Evolutionary conservation across 225 moss, liverwort and hornwort species (phyloP).

Genomic region (Bryoerythrophyllum caledonicum): DNA sequence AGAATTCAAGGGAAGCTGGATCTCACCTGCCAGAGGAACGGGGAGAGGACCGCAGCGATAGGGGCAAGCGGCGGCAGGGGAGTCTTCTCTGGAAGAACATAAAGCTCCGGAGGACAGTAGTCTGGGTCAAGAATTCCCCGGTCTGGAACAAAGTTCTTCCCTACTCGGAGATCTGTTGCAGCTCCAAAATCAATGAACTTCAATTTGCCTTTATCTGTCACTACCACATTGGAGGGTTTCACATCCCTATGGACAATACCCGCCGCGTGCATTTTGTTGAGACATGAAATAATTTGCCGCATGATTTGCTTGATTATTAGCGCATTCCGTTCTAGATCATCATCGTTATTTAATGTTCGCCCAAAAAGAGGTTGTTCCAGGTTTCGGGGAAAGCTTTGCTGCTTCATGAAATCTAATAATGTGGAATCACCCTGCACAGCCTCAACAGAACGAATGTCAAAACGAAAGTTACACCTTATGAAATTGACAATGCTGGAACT

Average conservation of each 20-base stretch:
- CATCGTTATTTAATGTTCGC: conserved; percentile 42
- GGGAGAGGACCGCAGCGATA: conserved; percentile 79
- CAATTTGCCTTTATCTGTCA: conserved; percentile 79
- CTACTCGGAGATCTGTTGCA: conserved; percentile 83
- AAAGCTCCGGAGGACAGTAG: conserved; percentile 93
- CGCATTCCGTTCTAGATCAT: conserved; percentile 50
- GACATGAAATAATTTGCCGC: conserved; percentile 62
- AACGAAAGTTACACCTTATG: neutral
- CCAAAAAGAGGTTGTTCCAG: conserved; percentile 69
- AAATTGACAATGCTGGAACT: neutral
- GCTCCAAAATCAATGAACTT: conserved; percentile 91
- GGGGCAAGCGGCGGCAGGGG: conserved; percentile 75
- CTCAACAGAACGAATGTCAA: neutral
- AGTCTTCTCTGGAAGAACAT: conserved; percentile 82
- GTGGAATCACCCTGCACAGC: conserved; percentile 72
- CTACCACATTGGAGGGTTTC: conserved; percentile 88
- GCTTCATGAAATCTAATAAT: conserved; percentile 81
- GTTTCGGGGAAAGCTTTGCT: conserved; percentile 65
- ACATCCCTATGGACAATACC: conserved; percentile 92
- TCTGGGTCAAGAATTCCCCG: conserved; percentile 91
- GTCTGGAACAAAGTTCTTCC: conserved; percentile 84
- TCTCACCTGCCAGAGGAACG: conserved; percentile 73
- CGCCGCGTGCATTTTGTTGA: conserved; percentile 72
- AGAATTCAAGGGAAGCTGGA: neutral
- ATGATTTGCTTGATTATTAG: conserved; percentile 79